These are phyloP conservation scores for Magnolia changhungtana DNA, from an alignment of 164 flowering plant genomes.

Conservation along the genomic window DNA sequence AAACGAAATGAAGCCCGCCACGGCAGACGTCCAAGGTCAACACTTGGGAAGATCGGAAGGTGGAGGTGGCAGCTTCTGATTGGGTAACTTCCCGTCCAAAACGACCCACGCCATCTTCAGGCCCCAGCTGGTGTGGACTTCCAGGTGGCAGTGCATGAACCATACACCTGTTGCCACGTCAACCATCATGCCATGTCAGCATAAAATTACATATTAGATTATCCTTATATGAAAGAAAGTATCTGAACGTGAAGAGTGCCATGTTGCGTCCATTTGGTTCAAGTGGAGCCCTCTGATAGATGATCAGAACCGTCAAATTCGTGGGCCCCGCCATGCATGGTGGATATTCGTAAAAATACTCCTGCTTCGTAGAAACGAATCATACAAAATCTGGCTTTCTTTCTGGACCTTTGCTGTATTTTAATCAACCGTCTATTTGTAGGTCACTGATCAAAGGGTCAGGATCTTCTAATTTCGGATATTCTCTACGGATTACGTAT, in stretches of 20 bases:
- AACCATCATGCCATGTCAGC: neutral
- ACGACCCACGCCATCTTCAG: constrained; percentile 59
- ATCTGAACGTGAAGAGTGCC: constrained; percentile 11
- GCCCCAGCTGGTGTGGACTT: constrained; percentile 59
- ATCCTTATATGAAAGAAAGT: neutral
- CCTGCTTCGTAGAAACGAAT: too few species aligned
- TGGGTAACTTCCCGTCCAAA: constrained; percentile 38
- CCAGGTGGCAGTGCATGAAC: constrained; percentile 68
- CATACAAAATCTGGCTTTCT: too few species aligned
- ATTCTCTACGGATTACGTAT: too few species aligned
- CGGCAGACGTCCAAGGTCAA: constrained; percentile 14
- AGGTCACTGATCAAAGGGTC: too few species aligned
- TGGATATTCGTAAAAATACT: constrained; percentile 11
- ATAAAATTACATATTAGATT: too few species aligned
- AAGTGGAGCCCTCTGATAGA: constrained; percentile 46
- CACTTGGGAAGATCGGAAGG: constrained; percentile 60
- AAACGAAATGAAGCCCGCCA: too few species aligned
- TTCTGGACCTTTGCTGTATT: too few species aligned
- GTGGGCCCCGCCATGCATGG: constrained; percentile 8
- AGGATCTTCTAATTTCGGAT: too few species aligned
- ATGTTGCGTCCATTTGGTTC: constrained; percentile 59
- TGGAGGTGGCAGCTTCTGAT: constrained; percentile 51
- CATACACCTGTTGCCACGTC: constrained; percentile 37
- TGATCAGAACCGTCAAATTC: constrained; percentile 42
- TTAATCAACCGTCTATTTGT: too few species aligned